Evolutionary conservation across 2,329 filamentous ascomycete species (phyloP).

Genomic region (Xylariaceae sp.): DNA sequence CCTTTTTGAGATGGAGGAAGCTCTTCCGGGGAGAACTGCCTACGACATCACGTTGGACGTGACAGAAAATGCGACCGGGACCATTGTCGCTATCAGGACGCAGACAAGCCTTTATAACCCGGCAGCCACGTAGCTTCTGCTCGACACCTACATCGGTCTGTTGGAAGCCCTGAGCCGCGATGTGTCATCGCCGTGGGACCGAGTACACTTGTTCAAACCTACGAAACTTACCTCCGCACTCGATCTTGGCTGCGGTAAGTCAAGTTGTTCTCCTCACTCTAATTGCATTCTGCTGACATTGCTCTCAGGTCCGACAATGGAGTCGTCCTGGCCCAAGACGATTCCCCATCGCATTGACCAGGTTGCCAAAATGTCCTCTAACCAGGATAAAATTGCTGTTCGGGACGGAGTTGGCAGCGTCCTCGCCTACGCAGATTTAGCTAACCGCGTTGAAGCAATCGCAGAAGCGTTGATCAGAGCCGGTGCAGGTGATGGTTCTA

Average conservation of each 20-base stretch:
- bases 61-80: conserved; percentile 9
- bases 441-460: conserved; percentile 27
- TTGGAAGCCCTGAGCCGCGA: conserved; percentile 4
- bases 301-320: no score
- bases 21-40: conserved; percentile 9
- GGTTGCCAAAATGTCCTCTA: neutral
- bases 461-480: conserved; percentile 20
- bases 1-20: conserved; percentile 13
- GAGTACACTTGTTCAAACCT: no score
- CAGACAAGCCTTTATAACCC: conserved; percentile 18
- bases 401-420: conserved; percentile 5
- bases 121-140: conserved; percentile 6
- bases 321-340: conserved; percentile 10
- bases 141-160: conserved; percentile 13
- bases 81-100: conserved; percentile 5
- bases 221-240: neutral
- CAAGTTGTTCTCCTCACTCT: no score
- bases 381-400: conserved; percentile 7
- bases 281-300: no score
- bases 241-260: no score
- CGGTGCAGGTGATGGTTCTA: conserved; percentile 9
- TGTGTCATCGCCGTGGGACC: no score
- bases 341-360: conserved; percentile 13
- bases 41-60: conserved; percentile 23
- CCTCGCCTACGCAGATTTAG: conserved; percentile 31